phyloP scores from a whole-genome alignment of 805 yeast genomes.

The Metschnikowia chrysomelidarum region DNA sequence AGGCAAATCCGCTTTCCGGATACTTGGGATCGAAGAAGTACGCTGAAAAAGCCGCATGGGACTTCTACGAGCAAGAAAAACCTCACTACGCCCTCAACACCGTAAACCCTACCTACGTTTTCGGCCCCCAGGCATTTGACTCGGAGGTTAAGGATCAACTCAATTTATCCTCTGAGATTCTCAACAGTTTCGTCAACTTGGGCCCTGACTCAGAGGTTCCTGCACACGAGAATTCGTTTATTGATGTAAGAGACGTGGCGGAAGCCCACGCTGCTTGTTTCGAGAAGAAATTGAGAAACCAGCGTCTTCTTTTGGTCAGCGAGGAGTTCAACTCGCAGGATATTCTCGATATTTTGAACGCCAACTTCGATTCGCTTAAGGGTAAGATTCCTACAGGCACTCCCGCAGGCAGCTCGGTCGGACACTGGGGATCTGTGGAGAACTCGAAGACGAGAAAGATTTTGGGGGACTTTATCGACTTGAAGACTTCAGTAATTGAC shows the following conservation, averaged over 20 bases:
- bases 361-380: slow-evolving; percentile 43
- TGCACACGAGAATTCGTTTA: slow-evolving; percentile 24
- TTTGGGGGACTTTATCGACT: slow-evolving; percentile 38
- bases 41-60: slow-evolving; percentile 49
- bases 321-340: slow-evolving; percentile 32
- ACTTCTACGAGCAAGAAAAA: slow-evolving; percentile 25
- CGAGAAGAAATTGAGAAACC: slow-evolving; percentile 19
- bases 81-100: slow-evolving; percentile 36
- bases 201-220: slow-evolving; percentile 21
- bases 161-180: slow-evolving; percentile 36
- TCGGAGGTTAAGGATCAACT: slow-evolving; percentile 29
- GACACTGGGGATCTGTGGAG: slow-evolving; percentile 25
- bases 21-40: slow-evolving; percentile 51
- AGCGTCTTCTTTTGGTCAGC: slow-evolving; percentile 21
- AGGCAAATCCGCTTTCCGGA: slow-evolving; percentile 38
- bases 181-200: slow-evolving; percentile 39
- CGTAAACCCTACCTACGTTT: slow-evolving; percentile 20
- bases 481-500: slow-evolving; percentile 41
- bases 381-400: slow-evolving; percentile 44
- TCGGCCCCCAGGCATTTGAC: slow-evolving; percentile 25
- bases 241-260: slow-evolving; percentile 43
- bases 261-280: slow-evolving; percentile 11
- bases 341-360: slow-evolving; percentile 35
- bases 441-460: slow-evolving; percentile 32
- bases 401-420: slow-evolving; percentile 29